Base-by-base conservation (phyloP, 306 rosid genomes). In the Herpetospermum pedunculosum region DNA sequence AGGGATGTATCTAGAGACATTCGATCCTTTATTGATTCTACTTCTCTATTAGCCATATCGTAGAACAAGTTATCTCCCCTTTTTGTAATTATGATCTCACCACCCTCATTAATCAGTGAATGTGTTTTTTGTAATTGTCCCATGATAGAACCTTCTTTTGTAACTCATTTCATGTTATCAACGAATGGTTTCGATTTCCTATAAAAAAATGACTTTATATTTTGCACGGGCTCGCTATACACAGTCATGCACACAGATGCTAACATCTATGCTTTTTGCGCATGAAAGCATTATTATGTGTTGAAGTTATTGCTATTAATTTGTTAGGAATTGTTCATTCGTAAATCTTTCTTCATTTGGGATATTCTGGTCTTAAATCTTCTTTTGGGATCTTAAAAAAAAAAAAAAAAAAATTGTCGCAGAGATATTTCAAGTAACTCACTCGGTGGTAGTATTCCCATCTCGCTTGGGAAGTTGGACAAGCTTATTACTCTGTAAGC, bases 361-460 rank as follows among this genome's bases (percentile, higher is more conserved):
- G 29, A 63, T 64, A 64, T 35, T 63, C 50, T 13, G 35, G 35
- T 40, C 72, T 38, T 38, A 14, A 68, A 43, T 41, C 32, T 68
- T 25, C n/a, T 65, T 21, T 12, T 29, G n/a, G n/a, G n/a, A n/a
- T n/a, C n/a, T n/a, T n/a, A n/a, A n/a, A n/a, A n/a, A n/a, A n/a
- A n/a, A n/a, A n/a, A n/a, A n/a, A n/a, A 57, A 60, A 32, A 30
- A 6, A 26, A 13, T 41, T 80, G 68, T 65, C 74, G 54, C 91
- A 94, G 99, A 84, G 99, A 94, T 76, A 80, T 94, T 81, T 95
- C 97, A 82, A 89, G 96, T 77, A 95, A 95, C 84, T 88, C 92
- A 34, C 87, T 95, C n/a, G 76, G 89, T 73, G 99, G 99, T 79
- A 87, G 30, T 79, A 85, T 91, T 78, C 97, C 99, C 69, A 59